A percentile compares a stretch with the other conserved stretches of the same genome.
Evolutionary conservation across 805 yeast genomes (phyloP).

Genomic region (Scheffersomyces spartinae): DNA sequence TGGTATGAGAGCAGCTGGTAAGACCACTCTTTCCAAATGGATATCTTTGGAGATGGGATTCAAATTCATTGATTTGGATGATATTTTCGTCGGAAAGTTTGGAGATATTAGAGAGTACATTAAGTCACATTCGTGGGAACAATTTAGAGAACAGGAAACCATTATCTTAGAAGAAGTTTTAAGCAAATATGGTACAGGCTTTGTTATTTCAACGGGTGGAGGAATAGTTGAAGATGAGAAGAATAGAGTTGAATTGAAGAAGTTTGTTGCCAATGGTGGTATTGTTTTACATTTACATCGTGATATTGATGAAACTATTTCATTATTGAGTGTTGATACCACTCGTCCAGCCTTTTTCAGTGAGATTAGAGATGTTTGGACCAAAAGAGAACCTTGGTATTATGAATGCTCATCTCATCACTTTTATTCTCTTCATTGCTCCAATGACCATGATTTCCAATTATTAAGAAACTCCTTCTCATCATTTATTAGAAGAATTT

Average conservation of each 20-base stretch:
- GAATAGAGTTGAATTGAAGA: slow-evolving; percentile 54
- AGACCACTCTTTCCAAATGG: slow-evolving; percentile 76
- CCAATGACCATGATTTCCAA: slow-evolving; percentile 38
- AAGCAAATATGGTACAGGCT: slow-evolving; percentile 28
- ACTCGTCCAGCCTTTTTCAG: slow-evolving; percentile 80
- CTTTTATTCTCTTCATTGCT: slow-evolving; percentile 69
- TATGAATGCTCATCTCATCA: slow-evolving; percentile 66
- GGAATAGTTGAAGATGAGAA: slow-evolving; percentile 75
- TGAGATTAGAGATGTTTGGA: slow-evolving; percentile 78
- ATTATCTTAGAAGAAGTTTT: slow-evolving; percentile 42
- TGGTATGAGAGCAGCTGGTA: slow-evolving; percentile 99
- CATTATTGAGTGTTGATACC: slow-evolving; percentile 64
- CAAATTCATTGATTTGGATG: slow-evolving; percentile 66
- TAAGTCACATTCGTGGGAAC: slow-evolving; percentile 73
- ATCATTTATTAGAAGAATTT: slow-evolving; percentile 44
- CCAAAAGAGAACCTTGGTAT: slow-evolving; percentile 70
- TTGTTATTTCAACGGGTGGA: slow-evolving; percentile 90
- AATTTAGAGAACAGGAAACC: slow-evolving; percentile 61
- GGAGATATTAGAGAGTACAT: slow-evolving; percentile 52
- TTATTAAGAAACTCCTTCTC: slow-evolving; percentile 49
- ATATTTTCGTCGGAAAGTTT: slow-evolving; percentile 45
- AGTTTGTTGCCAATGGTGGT: slow-evolving; percentile 48
- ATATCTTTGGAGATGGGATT: slow-evolving; percentile 60
- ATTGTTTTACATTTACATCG: slow-evolving; percentile 87
- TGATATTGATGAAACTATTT: slow-evolving; percentile 67